Evolutionary conservation across 495 filamentous ascomycete genomes (phyloP), one percentile per base, ranked within the genome.

Genomic region (Daldinia concentrica): DNA sequence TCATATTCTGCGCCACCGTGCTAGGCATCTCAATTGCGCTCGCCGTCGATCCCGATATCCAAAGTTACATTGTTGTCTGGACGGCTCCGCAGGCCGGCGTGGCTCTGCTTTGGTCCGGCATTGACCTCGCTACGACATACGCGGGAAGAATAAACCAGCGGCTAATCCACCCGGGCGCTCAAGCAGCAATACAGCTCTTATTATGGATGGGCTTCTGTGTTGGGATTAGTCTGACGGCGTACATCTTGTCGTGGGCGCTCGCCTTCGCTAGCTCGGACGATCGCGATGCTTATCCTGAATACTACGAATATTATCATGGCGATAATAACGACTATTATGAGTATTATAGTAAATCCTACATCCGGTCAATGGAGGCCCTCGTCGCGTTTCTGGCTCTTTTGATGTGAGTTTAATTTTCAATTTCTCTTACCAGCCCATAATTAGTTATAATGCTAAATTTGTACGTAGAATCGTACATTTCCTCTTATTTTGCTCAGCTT

Each of bases 401-500:
- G 4, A 45, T 71, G 52, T 74, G n/a, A 70, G 71, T 74, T 39
- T 2, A n/a, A 14, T 14, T 29, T 59, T 37, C 17, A 8, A 32
- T n/a, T n/a, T 29, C 30, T 17, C 12, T 9, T 54, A 8, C 50
- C 8, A 17, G 41, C n/a, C 15, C 6, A 14, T 26, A 11, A 5
- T 22, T 52, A 8, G 41, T 36, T 22, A 19, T n/a, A 12, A 24
- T 61, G 9, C 54, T 72, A 14, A 64, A 17, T 24, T 12, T 41
- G 26, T 36, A 1, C 4, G 37, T 58, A 70, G 71, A 34, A 19
- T 76, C 24, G 50, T 81, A 45, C 74, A 82, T 48, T 77, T 83
- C 62, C 43, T 75, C 50, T 72, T 84, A n/a, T 82, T 84, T 48
- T 61, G 72, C 6, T 63, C 75, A 6, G 77, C 80, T 1, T 84